These are phyloP conservation scores for Penicillium chermesinum DNA, from an alignment of 495 filamentous ascomycete genomes.

Conservation along the genomic window DNA sequence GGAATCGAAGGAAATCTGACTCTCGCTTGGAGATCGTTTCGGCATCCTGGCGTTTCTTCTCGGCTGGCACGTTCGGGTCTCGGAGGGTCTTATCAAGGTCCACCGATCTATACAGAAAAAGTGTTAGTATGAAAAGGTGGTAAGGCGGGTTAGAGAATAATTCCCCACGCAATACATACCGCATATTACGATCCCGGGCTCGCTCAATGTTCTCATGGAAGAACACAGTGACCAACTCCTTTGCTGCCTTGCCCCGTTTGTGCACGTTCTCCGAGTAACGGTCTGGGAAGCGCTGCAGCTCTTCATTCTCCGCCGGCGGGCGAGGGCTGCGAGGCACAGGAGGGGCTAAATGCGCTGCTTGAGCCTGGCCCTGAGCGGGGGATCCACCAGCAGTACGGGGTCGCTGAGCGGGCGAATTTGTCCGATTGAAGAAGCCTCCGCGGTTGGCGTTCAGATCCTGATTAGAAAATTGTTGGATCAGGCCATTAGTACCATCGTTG, in stretches of 20 bases:
- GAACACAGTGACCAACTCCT: slow-evolving; percentile 72
- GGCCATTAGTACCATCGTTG: slow-evolving; percentile 66
- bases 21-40: slow-evolving; percentile 76
- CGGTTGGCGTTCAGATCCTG: slow-evolving; percentile 81
- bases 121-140: not conserved
- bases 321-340: slow-evolving; percentile 54
- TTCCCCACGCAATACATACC: slow-evolving; percentile 47
- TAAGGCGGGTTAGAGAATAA: not conserved
- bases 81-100: slow-evolving; percentile 80
- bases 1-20: slow-evolving; percentile 85
- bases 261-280: slow-evolving; percentile 75
- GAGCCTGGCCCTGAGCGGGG: slow-evolving; percentile 51
- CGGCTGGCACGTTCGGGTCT: slow-evolving; percentile 65
- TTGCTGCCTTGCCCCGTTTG: slow-evolving; percentile 61
- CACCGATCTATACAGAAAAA: slow-evolving; percentile 58
- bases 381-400: slow-evolving; percentile 68
- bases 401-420: slow-evolving; percentile 66
- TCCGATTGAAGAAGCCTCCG: slow-evolving; percentile 62
- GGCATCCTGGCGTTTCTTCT: slow-evolving; percentile 72
- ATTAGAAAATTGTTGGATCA: slow-evolving; percentile 94
- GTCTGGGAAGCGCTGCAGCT: slow-evolving; percentile 66
- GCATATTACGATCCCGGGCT: slow-evolving; percentile 83
- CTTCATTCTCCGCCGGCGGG: slow-evolving; percentile 39
- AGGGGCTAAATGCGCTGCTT: slow-evolving; percentile 59
- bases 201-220: slow-evolving; percentile 95